Percentiles rank a stretch among this genome's conserved stretches.
Conservation (phyloP, 2,329 filamentous ascomycete species). For the Septoria petroselini region DNA sequence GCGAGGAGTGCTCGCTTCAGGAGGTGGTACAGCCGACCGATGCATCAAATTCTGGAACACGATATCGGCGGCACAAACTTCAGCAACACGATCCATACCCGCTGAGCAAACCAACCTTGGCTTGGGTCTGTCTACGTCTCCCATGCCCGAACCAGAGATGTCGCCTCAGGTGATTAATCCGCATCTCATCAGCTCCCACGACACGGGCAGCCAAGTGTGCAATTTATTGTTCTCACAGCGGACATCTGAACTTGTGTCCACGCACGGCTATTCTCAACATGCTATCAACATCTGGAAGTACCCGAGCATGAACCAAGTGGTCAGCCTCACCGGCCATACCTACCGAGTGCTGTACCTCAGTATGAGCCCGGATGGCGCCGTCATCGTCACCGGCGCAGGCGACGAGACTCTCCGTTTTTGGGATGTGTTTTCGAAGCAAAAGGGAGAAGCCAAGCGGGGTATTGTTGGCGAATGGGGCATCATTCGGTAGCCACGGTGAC, state of each 20-base stretch:
- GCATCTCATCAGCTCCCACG: slow-evolving; percentile 69
- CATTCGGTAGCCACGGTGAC: slow-evolving; percentile 48
- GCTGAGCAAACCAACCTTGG: slow-evolving; percentile 29
- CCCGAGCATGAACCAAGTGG: slow-evolving; percentile 94
- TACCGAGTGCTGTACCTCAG: slow-evolving; percentile 94
- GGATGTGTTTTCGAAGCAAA: slow-evolving; percentile 87
- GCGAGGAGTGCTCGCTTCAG: slow-evolving; percentile 87
- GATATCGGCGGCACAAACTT: slow-evolving; percentile 42
- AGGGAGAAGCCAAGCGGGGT: slow-evolving; percentile 58
- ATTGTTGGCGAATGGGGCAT: slow-evolving; percentile 69
- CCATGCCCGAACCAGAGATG: slow-evolving; percentile 29
- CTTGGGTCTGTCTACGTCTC: slow-evolving; percentile 31
- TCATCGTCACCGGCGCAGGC: slow-evolving; percentile 91
- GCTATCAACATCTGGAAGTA: slow-evolving; percentile 99
- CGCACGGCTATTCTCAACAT: slow-evolving; percentile 95
- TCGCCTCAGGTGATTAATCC: slow-evolving; percentile 45
- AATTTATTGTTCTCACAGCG: slow-evolving; percentile 97
- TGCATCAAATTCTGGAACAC: slow-evolving; percentile 99
- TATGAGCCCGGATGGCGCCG: slow-evolving; percentile 93
- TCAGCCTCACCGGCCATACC: slow-evolving; percentile 90
- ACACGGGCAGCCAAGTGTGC: slow-evolving; percentile 98
- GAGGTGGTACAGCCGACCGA: slow-evolving; percentile 90
- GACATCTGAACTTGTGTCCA: slow-evolving; percentile 94
- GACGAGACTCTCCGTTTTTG: slow-evolving; percentile 96
- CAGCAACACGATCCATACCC: slow-evolving; percentile 31